Percentiles rank a stretch among this genome's conserved stretches.
Evolutionary conservation across 1,139 yeast species (phyloP).

Genomic region (Kodamaea sp.): DNA sequence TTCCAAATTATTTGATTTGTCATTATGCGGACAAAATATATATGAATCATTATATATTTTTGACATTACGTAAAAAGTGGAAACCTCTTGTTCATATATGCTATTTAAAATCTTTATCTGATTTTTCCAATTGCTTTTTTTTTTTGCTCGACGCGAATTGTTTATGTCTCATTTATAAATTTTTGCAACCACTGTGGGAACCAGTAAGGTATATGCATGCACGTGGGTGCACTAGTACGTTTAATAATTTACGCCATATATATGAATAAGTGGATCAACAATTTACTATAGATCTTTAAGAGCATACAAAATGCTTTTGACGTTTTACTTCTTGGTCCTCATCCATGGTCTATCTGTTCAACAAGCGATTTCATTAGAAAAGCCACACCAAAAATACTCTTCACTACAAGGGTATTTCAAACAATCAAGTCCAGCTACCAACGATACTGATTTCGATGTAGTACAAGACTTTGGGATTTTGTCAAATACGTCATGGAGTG

Average conservation of each 20-base stretch:
- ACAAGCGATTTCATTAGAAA: neutral
- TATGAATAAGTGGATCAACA: too few species aligned
- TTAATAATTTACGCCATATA: too few species aligned
- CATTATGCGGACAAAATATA: slow-evolving; percentile 19
- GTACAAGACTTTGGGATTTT: slow-evolving; percentile 20
- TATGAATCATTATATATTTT: slow-evolving; percentile 19
- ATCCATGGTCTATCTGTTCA: neutral
- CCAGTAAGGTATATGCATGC: too few species aligned
- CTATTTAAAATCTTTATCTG: too few species aligned
- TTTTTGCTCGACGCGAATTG: too few species aligned
- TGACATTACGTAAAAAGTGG: slow-evolving; percentile 15
- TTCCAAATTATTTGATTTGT: slow-evolving; percentile 7
- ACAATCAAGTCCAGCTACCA: slow-evolving; percentile 18
- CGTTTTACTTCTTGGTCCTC: neutral
- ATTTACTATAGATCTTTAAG: too few species aligned
- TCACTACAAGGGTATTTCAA: slow-evolving; percentile 17
- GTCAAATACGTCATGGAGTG: slow-evolving; percentile 17
- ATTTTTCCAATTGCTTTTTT: too few species aligned
- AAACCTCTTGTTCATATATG: neutral
- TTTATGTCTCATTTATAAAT: too few species aligned
- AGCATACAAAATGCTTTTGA: too few species aligned
- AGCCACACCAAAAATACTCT: slow-evolving; percentile 8
- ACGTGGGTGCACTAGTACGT: too few species aligned
- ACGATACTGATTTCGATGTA: slow-evolving; percentile 14
- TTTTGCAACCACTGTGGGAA: too few species aligned